Evolutionary conservation across 768 basidiomycete species (phyloP), one percentile per base, ranked within the genome.

Genomic region (Kwoniella mangroviensis): DNA sequence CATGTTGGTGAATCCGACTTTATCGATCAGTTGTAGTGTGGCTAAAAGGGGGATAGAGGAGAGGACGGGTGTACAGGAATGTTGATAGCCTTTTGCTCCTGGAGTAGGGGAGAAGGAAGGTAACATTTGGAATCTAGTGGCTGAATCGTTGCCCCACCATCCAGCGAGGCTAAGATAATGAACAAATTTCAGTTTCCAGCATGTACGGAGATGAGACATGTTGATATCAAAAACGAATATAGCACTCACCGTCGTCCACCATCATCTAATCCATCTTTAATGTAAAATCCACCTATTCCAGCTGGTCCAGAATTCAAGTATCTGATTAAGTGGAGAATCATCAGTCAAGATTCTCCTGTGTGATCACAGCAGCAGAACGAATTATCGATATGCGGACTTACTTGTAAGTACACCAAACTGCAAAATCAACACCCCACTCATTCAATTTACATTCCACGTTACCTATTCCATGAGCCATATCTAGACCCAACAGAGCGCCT

Each of bases 381-480:
- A 34, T 34, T 24, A 24, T 17, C 45, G 19, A 15, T 24, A 41
- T 41, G 19, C 12, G 1, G 15, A 71, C 81, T 70, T 71, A 82
- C 82, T 84, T 98, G 87, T 98, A 99, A 41, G 94, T 92, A 83
- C 97, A 99, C 93, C 96, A 98, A 43, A 95, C 95, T 3, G 96
- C 97, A 81, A 98, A 98, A 83, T 99, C 97, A 75, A 93, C 91
- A 74, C 88, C 86, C 96, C 97, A 99, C 69, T 94, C 91, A 82
- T 96, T 93, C 73, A 99, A 85, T 58, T 88, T 86, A 75, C 96
- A 84, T 45, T 92, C 92, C 43, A 98, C 93, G 83, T 99, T 99
- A 58, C 96, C 97, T 55, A 90, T 87, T 6, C 92, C 96, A 83
- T 99, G 97, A 9, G 97, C 97, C 17, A 98, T 89, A 85, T 99